These are phyloP conservation scores for Aspergillus eucalypticola DNA, from an alignment of 2,329 filamentous ascomycete genomes.

Conservation along the genomic window DNA sequence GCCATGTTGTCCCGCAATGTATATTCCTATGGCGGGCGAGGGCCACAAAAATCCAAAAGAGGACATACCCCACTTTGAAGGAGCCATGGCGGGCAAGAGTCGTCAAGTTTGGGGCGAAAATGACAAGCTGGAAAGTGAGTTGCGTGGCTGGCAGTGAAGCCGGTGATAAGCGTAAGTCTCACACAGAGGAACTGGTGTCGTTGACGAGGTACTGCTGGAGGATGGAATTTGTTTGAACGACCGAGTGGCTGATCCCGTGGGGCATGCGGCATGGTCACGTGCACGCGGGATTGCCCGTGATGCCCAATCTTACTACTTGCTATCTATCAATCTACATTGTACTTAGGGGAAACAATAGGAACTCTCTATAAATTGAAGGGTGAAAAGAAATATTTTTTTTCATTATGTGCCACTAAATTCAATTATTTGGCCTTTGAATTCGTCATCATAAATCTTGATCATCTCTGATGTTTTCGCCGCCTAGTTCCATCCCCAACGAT, in stretches of 20 bases:
- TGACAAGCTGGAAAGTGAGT: constrained; percentile 6
- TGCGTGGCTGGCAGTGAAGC: not conserved
- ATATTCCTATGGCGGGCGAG: not conserved
- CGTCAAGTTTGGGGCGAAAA: constrained; percentile 13
- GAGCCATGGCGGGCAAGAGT: constrained; percentile 42
- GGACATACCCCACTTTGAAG: constrained; percentile 53
- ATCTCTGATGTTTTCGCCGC: constrained; percentile 1
- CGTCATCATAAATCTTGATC: constrained; percentile 28
- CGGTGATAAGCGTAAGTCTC: not conserved
- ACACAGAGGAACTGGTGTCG: constrained; percentile 6
- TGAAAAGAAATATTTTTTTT: constrained; percentile 19
- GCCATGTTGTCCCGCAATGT: not conserved
- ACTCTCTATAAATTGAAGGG: not conserved
- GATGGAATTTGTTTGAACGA: constrained; percentile 6
- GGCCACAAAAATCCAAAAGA: constrained; percentile 5
- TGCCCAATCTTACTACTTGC: constrained; percentile 13
- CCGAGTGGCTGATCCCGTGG: constrained; percentile 15
- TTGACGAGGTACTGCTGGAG: not conserved
- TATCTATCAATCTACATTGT: not conserved
- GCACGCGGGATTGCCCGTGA: constrained; percentile 10
- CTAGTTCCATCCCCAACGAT: constrained; percentile 8
- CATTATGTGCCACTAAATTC: constrained; percentile 26
- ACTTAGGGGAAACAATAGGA: not conserved
- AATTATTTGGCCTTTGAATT: constrained; percentile 24
- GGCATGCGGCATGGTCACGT: constrained; percentile 23